phyloP scores from a whole-genome alignment of 139 green algal genomes.

The Chlorella sp. region DNA sequence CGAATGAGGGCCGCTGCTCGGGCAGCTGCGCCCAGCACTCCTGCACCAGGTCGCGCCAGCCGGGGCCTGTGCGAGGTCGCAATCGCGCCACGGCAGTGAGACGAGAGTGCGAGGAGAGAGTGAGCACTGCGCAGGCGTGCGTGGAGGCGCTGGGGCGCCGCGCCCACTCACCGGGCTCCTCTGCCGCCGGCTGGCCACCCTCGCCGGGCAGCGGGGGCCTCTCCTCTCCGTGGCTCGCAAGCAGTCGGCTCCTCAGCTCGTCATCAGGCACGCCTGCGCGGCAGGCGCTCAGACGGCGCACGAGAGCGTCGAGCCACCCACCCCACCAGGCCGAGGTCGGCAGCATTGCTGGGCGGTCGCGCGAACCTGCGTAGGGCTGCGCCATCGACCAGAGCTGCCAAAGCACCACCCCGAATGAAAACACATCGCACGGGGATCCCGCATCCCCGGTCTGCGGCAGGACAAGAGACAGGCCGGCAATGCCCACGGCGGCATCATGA shows the following conservation, averaged over 20 bases:
- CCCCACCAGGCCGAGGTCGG: too few relatives aligned
- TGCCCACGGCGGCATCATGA: too few relatives aligned
- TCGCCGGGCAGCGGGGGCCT: constrained; percentile 19
- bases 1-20: constrained; percentile 27
- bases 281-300: too few relatives aligned
- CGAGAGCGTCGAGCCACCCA: too few relatives aligned
- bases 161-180: constrained; percentile 4
- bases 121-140: not conserved
- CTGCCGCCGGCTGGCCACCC: not conserved
- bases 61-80: constrained; percentile 27
- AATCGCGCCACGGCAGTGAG: too few relatives aligned
- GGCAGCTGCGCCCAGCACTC: constrained; percentile 34
- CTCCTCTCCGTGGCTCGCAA: too few relatives aligned
- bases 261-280: too few relatives aligned
- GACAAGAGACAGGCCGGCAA: too few relatives aligned
- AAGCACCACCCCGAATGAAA: constrained; percentile 28
- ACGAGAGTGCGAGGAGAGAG: too few relatives aligned
- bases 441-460: too few relatives aligned
- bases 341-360: too few relatives aligned
- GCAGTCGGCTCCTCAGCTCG: not conserved
- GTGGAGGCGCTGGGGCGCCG: not conserved
- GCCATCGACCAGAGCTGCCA: constrained; percentile 33
- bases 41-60: constrained; percentile 34
- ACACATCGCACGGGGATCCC: constrained; percentile 11
- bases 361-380: constrained; percentile 12